These are phyloP conservation scores for Acanthamoeba lenticulata DNA, from an alignment of 208 protist genomes.

Conservation along the genomic window DNA sequence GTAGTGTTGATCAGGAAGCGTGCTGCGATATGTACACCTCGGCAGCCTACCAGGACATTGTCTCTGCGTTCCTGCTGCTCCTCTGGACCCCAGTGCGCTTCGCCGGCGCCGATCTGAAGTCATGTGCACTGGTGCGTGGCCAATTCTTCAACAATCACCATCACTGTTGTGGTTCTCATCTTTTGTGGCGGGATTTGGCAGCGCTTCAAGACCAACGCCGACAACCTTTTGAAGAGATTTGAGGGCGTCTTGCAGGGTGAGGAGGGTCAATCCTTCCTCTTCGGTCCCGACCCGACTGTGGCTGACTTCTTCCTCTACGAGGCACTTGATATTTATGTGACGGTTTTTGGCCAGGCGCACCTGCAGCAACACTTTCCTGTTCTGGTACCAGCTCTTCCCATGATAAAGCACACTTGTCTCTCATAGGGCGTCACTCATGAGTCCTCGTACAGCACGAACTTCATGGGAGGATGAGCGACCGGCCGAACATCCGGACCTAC, in stretches of 20 bases:
- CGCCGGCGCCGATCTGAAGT: neutral
- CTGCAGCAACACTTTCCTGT: neutral
- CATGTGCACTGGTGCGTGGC: neutral
- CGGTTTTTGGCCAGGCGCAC: neutral
- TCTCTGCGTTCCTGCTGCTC: neutral
- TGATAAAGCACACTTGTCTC: neutral
- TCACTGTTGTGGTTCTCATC: neutral
- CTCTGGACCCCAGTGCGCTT: neutral
- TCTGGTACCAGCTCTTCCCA: too few species aligned
- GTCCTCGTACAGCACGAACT: neutral
- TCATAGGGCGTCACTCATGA: neutral
- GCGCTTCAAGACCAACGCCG: neutral
- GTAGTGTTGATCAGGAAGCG: neutral
- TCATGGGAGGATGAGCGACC: neutral
- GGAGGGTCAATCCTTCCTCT: neutral
- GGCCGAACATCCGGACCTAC: neutral
- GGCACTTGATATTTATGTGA: neutral
- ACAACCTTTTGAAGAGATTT: neutral
- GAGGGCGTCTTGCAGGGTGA: neutral
- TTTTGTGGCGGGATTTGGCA: neutral
- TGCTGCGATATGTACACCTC: neutral
- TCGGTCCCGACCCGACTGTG: neutral
- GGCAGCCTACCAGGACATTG: neutral
- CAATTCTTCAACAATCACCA: neutral
- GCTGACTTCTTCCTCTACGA: constrained; percentile 45